Conservation (phyloP, 2,329 filamentous ascomycete genomes). For the Lecanosticta acicola region DNA sequence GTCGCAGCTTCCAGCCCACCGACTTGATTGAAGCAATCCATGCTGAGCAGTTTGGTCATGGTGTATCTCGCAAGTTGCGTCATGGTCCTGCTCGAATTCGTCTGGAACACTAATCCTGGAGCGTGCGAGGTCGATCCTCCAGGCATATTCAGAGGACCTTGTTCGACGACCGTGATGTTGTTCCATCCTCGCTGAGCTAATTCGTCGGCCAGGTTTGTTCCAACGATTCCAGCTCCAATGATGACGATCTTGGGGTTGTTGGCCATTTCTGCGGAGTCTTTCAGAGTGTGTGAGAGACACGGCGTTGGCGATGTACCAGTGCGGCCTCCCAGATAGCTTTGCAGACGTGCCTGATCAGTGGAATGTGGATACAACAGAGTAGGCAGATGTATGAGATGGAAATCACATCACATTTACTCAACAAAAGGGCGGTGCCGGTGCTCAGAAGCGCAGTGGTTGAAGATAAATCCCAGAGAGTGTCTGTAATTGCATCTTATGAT, state of each 20-base stretch:
- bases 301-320: neutral
- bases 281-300: neutral
- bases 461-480: neutral
- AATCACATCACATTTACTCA: too few relatives aligned
- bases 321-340: neutral
- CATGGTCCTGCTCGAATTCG: constrained; percentile 54
- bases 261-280: neutral
- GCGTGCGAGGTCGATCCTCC: constrained; percentile 62
- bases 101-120: constrained; percentile 60
- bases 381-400: neutral
- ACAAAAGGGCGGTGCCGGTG: neutral
- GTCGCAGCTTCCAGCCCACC: constrained; percentile 60
- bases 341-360: neutral
- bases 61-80: constrained; percentile 57
- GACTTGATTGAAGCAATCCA: constrained; percentile 59
- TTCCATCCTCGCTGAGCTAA: constrained; percentile 57
- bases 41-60: constrained; percentile 53
- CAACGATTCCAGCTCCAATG: constrained; percentile 60
- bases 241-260: constrained; percentile 43
- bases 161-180: constrained; percentile 60
- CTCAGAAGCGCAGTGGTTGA: neutral
- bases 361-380: neutral
- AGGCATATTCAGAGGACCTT: constrained; percentile 57
- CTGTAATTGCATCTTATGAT: neutral
- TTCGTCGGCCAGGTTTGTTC: constrained; percentile 59